Evolutionary conservation across 768 basidiomycete species (phyloP).

Genomic region (Lactarius quietus): DNA sequence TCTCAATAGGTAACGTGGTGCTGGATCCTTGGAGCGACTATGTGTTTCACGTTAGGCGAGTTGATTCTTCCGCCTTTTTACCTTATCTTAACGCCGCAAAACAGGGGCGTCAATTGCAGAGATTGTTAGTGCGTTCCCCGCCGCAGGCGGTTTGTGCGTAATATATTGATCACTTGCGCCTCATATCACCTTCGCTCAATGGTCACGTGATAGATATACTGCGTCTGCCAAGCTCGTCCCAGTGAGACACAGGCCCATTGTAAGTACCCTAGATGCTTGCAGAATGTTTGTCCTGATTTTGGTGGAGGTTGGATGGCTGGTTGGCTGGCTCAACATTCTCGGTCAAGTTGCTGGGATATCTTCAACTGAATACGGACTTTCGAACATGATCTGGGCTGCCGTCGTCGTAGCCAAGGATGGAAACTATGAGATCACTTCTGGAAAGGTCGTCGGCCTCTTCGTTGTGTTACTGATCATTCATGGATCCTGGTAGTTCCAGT

Average conservation of each 20-base stretch:
- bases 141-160: conserved; percentile 65
- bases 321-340: conserved; percentile 81
- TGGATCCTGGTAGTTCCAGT: conserved; percentile 50
- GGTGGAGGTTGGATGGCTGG: conserved; percentile 64
- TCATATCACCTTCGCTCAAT: not conserved
- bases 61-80: not conserved
- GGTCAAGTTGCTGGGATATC: conserved; percentile 84
- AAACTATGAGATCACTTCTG: conserved; percentile 56
- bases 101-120: conserved; percentile 64
- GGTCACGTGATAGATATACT: conserved; percentile 52
- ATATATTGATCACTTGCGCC: not conserved
- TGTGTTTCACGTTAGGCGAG: conserved; percentile 67
- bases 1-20: conserved; percentile 56
- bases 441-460: conserved; percentile 78
- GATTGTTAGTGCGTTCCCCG: conserved; percentile 72
- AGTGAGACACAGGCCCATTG: conserved; percentile 57
- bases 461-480: conserved; percentile 72
- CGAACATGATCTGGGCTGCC: conserved; percentile 79
- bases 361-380: conserved; percentile 80
- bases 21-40: conserved; percentile 66
- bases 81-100: not conserved
- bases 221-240: conserved; percentile 76
- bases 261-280: conserved; percentile 30
- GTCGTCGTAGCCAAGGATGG: conserved; percentile 60
- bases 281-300: not conserved